Evolutionary conservation across 805 yeast species (phyloP).

Genomic region (Tetrapisispora nanseiensis): DNA sequence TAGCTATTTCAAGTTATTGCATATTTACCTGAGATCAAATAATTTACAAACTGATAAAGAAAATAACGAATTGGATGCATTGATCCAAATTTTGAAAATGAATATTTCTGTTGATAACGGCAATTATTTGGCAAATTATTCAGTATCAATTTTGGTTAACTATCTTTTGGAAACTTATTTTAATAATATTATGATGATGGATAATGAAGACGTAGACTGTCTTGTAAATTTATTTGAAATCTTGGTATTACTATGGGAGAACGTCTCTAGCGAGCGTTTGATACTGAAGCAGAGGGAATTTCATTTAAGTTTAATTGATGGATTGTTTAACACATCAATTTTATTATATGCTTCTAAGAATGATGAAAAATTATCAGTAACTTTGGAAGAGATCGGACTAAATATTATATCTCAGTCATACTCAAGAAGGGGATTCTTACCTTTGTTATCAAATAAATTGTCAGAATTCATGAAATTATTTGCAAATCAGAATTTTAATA

Average conservation of each 20-base stretch:
- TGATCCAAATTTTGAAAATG: conserved; percentile 12
- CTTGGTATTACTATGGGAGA: conserved; percentile 45
- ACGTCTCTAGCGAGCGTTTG: conserved; percentile 47
- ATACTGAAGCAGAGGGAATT: conserved; percentile 54
- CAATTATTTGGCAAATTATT: conserved; percentile 18
- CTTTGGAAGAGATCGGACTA: conserved; percentile 21
- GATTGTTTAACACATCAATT: conserved; percentile 36
- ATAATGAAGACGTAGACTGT: neutral
- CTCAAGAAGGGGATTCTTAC: conserved; percentile 62
- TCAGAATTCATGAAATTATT: conserved; percentile 34
- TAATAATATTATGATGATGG: neutral
- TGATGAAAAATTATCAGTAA: conserved; percentile 14
- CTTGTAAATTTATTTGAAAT: conserved; percentile 18
- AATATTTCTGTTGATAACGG: conserved; percentile 21
- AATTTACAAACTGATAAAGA: conserved; percentile 6
- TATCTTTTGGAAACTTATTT: conserved; percentile 11
- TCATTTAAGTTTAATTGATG: conserved; percentile 48
- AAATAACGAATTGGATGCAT: conserved; percentile 8
- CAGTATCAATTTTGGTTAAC: conserved; percentile 12
- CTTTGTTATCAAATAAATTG: conserved; percentile 42
- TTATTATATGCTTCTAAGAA: conserved; percentile 31
- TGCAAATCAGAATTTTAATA: conserved; percentile 30
- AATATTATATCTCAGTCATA: conserved; percentile 40
- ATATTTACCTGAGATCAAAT: conserved; percentile 11
- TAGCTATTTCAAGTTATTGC: conserved; percentile 19